Evolutionary conservation across 352 stramenopile genomes (phyloP).

Genomic region (Peronospora belbahrii): DNA sequence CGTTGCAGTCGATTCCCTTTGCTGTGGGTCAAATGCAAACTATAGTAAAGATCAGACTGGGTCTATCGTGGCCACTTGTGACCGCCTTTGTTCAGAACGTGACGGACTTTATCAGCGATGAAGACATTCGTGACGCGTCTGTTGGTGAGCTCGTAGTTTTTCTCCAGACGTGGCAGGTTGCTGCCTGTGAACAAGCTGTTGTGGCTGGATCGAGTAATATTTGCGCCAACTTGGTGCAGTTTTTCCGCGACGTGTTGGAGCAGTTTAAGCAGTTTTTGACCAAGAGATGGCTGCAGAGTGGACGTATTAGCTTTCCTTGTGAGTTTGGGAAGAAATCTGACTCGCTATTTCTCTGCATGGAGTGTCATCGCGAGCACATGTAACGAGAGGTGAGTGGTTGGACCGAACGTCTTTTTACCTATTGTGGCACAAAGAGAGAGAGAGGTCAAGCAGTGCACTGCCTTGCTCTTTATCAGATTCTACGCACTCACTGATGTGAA

Average conservation of each 20-base stretch:
- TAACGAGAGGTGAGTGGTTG: slow-evolving; percentile 6
- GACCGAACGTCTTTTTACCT: background rate
- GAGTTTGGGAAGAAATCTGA: slow-evolving; percentile 78
- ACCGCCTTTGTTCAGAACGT: slow-evolving; percentile 54
- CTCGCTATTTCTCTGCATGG: slow-evolving; percentile 74
- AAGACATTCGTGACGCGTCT: slow-evolving; percentile 62
- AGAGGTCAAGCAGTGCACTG: slow-evolving; percentile 20
- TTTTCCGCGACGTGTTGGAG: slow-evolving; percentile 51
- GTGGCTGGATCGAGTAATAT: slow-evolving; percentile 36
- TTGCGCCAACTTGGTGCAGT: slow-evolving; percentile 46
- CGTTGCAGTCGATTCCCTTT: slow-evolving; percentile 55
- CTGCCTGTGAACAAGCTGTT: slow-evolving; percentile 15
- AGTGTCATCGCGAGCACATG: slow-evolving; percentile 74
- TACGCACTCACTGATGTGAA: slow-evolving; percentile 2
- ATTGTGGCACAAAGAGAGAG: background rate
- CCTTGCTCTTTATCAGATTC: slow-evolving; percentile 3
- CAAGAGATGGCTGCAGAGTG: slow-evolving; percentile 41
- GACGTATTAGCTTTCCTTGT: slow-evolving; percentile 61
- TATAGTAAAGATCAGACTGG: slow-evolving; percentile 45
- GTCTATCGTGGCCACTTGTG: slow-evolving; percentile 59
- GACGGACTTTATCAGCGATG: slow-evolving; percentile 58
- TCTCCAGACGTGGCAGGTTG: slow-evolving; percentile 25
- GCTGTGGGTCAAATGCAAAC: slow-evolving; percentile 57
- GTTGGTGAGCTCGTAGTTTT: slow-evolving; percentile 57
- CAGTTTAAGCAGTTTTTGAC: slow-evolving; percentile 70